Evolutionary conservation across 2,329 filamentous ascomycete genomes (phyloP), one percentile per base, ranked within the genome.

Genomic region (Exutisphaerella laricina): DNA sequence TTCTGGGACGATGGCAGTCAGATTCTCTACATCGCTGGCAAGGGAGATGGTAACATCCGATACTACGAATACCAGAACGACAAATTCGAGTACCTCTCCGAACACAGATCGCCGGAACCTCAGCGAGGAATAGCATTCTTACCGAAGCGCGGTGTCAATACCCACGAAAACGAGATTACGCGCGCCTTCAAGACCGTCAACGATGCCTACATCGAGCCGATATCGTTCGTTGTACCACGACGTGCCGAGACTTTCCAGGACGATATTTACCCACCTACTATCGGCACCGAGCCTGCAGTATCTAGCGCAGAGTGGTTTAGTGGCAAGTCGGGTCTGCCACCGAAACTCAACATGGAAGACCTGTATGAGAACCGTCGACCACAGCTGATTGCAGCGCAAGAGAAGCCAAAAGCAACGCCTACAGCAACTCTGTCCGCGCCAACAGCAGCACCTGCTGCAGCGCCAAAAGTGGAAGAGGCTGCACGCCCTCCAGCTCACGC

Each of bases 51-150:
- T 61, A 98, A 98, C 69, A 98, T 98, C 62, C 89, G 92, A 52
- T 98, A 98, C 75, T 98, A 86, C 66, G 92, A 98, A 69, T 94
- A 94, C 62, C 86, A 94, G 64, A 94, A 97, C 69, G 90, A 97
- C 75, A 96, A 96, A 69, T 96, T 98, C 63, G 90, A 98, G 69
- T 95, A 86, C 68, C 73, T 98, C 41, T 94, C 88, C 51, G 90
- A 97, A 66, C 92, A 97, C 77, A 95, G 96, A 70, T 97, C 92
- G n/a, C 73, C 75, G 28, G 92, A 98, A 53, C 90, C 92, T 22
- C 92, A 98, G 70, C 81, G 92, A 63, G 92, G 92, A 58, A 77
- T 98, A 58, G 92, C 88, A 23, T 97, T 98, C 67, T 69, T 97
- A 63, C 92, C 92, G 40, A 90, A 94, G 69, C 86, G 92, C 51